A percentile compares a stretch with the other conserved stretches of the same genome.
Evolutionary conservation across 352 stramenopile genomes (phyloP).

Genomic region (Globisporangium camurandrum): DNA sequence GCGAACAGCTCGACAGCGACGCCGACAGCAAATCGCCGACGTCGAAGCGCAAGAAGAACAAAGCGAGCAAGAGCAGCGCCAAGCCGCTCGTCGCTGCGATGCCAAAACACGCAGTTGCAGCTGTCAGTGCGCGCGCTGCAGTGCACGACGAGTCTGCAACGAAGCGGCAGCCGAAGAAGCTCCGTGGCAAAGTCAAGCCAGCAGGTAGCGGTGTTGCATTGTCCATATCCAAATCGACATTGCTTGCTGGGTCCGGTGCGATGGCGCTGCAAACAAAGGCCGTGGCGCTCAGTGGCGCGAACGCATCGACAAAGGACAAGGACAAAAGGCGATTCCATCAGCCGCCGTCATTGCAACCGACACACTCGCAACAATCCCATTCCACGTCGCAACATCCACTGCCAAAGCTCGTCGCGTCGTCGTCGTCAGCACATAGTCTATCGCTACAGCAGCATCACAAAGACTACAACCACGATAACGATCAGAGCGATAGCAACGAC

Average conservation of each 20-base stretch:
- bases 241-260: conserved; percentile 26
- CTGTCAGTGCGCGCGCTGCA: not conserved
- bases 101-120: conserved; percentile 5
- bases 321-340: conserved; percentile 30
- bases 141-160: conserved; percentile 19
- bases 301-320: conserved; percentile 15
- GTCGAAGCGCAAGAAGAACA: conserved; percentile 27
- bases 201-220: conserved; percentile 19
- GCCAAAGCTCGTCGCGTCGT: conserved; percentile 32
- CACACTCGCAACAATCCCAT: conserved; percentile 7
- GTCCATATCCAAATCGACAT: conserved; percentile 38
- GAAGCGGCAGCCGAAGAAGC: conserved; percentile 37
- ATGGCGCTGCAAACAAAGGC: conserved; percentile 13
- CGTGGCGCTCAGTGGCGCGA: conserved; percentile 5
- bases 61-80: conserved; percentile 15
- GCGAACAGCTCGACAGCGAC: conserved; percentile 9
- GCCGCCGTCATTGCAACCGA: conserved; percentile 16
- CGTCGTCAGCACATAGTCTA: conserved; percentile 24
- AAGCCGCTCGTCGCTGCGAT: conserved; percentile 2
- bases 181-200: conserved; percentile 26
- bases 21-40: conserved; percentile 23
- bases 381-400: conserved; percentile 31
- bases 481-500: conserved; percentile 12
- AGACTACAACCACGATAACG: conserved; percentile 15
- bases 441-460: conserved; percentile 13